Evolutionary conservation across 805 yeast species (phyloP).

Genomic region (Candida pini): DNA sequence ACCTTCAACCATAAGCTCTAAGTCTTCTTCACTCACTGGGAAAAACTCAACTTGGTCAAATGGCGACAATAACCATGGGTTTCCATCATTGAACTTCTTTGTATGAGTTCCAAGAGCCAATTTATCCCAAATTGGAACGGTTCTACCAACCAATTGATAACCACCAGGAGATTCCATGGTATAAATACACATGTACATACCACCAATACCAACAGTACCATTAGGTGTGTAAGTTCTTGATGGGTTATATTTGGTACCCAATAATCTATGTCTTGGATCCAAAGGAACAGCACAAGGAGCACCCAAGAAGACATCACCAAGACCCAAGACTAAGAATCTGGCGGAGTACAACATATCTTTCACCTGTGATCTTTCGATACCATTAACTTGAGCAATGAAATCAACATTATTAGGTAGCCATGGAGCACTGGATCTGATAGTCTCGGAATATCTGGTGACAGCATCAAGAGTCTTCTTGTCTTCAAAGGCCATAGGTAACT

Average conservation of each 20-base stretch:
- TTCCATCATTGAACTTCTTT: constrained; percentile 34
- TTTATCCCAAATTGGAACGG: constrained; percentile 97
- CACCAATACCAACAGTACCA: constrained; percentile 97
- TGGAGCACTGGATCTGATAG: constrained; percentile 89
- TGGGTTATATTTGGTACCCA: constrained; percentile 94
- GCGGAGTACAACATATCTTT: constrained; percentile 85
- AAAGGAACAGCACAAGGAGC: constrained; percentile 99
- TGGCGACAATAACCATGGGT: constrained; percentile 89
- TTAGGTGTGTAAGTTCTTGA: constrained; percentile 94
- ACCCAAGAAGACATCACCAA: constrained; percentile 96
- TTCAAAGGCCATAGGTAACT: constrained; percentile 94
- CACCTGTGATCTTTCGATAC: constrained; percentile 68
- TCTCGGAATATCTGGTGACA: constrained; percentile 86
- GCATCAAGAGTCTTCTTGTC: constrained; percentile 86
- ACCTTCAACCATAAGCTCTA: constrained; percentile 66
- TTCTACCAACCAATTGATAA: constrained; percentile 92
- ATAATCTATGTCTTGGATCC: constrained; percentile 89
- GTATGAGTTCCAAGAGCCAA: constrained; percentile 67
- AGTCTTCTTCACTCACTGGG: constrained; percentile 81
- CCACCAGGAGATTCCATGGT: constrained; percentile 99
- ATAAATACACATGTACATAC: constrained; percentile 98
- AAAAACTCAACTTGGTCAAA: constrained; percentile 94
- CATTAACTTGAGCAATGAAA: constrained; percentile 86
- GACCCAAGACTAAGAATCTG: constrained; percentile 84
- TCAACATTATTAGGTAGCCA: constrained; percentile 98